Evolutionary conservation across 805 yeast genomes (phyloP), one percentile per base, ranked within the genome.

Genomic region (Saitoella complicata): DNA sequence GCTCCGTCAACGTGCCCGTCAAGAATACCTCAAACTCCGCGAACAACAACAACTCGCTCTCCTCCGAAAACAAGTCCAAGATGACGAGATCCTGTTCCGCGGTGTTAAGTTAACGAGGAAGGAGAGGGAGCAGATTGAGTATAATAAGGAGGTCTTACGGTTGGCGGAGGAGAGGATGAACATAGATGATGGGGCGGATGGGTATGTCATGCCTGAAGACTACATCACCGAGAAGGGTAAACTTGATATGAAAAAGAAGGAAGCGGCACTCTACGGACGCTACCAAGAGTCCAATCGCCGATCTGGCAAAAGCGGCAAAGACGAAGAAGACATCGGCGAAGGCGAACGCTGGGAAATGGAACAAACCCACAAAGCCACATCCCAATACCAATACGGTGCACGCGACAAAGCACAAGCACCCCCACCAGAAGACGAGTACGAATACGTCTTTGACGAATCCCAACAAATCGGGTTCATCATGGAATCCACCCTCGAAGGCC

Each of bases 381-480:
- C 39, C 58, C 58, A 45, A 37, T 7, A 37, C 11, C 29, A 12
- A 10, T 32, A 38, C 32, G 34, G 41, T 10, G n/a, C 31, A 3
- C 11, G 21, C 13, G 43, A 29, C 5, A 37, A 31, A 11, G 31
- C 12, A 13, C 46, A 43, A 9, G 39, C 38, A 30, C 41, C 58
- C 10, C 55, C 68, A 1, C 67, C 70, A 0, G 63, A 63, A 2
- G 68, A 58, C 6, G 59, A 73, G 38, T 83, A 80, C 54, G 93
- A 81, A 8, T 84, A 68, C 62, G 88, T 84, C 0, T 80, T 80
- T 60, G 91, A 83, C 57, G 70, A 71, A 39, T 64, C 73, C 0
- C 83, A 80, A 45, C 65, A 67, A 46, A 71, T 78, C 12, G 72
- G 73, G n/a, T 78, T 73, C 49, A 65, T 70, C 1, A 61, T 65